Evolutionary conservation across 2,329 filamentous ascomycete species (phyloP).

Genomic region (Penicillium oxalicum): DNA sequence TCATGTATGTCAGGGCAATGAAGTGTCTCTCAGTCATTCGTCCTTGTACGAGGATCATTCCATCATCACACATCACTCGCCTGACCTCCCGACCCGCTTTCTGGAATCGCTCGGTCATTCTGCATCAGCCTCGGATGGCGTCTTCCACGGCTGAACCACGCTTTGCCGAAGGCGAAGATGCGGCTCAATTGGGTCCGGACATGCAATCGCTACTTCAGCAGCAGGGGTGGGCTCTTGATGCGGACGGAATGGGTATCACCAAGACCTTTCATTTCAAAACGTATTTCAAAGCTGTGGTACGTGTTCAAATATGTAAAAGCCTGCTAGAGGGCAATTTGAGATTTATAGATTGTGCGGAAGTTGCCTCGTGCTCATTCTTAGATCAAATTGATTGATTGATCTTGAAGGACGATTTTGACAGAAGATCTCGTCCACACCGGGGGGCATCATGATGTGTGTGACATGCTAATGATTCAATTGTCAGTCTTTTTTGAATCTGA

Average conservation of each 20-base stretch:
- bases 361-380: no score
- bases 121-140: constrained; percentile 11
- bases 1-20: neutral
- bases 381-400: no score
- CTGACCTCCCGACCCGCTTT: neutral
- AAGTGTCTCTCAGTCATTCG: constrained; percentile 6
- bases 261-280: constrained; percentile 38
- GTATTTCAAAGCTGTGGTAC: constrained; percentile 36
- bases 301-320: constrained; percentile 4
- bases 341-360: no score
- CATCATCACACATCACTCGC: neutral
- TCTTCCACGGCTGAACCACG: constrained; percentile 18
- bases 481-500: constrained; percentile 34
- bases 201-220: constrained; percentile 21
- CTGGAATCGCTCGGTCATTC: neutral
- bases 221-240: constrained; percentile 31
- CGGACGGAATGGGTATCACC: constrained; percentile 28
- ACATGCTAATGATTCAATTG: no score
- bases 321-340: no score
- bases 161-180: constrained; percentile 28
- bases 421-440: no score
- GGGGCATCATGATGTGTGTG: no score
- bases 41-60: constrained; percentile 1
- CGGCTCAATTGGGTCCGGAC: constrained; percentile 19
- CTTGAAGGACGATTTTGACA: no score